A percentile compares a stretch with the other conserved stretches of the same genome.
Evolutionary conservation across 805 yeast species (phyloP).

Genomic region (Teunomyces cretensis): DNA sequence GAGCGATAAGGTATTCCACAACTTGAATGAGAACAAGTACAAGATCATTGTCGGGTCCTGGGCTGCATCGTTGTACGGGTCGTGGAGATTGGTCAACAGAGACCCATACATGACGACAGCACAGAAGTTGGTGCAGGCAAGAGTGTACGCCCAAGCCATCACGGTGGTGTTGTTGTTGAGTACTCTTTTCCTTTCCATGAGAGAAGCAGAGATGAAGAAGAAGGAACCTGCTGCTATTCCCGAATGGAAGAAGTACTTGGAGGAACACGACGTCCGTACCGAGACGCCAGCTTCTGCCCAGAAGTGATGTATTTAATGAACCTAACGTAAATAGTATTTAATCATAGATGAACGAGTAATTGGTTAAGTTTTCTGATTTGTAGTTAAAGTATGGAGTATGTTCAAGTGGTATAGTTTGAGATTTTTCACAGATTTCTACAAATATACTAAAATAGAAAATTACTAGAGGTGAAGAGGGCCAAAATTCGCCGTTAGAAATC

Average conservation of each 20-base stretch:
- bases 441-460: too few relatives aligned
- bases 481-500: too few relatives aligned
- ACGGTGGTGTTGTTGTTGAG: constrained; percentile 27
- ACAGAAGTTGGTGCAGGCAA: constrained; percentile 28
- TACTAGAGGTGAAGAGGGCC: too few relatives aligned
- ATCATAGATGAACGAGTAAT: not conserved
- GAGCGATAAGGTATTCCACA: constrained; percentile 28
- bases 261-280: constrained; percentile 7
- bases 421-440: too few relatives aligned
- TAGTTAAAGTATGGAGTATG: too few relatives aligned
- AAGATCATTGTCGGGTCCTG: constrained; percentile 36
- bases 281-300: not conserved
- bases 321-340: not conserved
- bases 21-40: constrained; percentile 34
- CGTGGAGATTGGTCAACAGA: constrained; percentile 26
- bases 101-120: constrained; percentile 25
- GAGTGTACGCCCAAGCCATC: constrained; percentile 30
- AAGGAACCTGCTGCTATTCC: constrained; percentile 21
- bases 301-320: constrained; percentile 1
- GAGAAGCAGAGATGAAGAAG: constrained; percentile 23
- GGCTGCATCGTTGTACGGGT: constrained; percentile 37
- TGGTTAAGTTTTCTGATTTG: too few relatives aligned
- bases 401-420: too few relatives aligned
- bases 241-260: constrained; percentile 20
- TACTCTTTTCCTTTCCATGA: constrained; percentile 24